Evolutionary conservation across 768 basidiomycete species (phyloP), one percentile per base, ranked within the genome.

Genomic region (Sporobolomyces pararoseus): DNA sequence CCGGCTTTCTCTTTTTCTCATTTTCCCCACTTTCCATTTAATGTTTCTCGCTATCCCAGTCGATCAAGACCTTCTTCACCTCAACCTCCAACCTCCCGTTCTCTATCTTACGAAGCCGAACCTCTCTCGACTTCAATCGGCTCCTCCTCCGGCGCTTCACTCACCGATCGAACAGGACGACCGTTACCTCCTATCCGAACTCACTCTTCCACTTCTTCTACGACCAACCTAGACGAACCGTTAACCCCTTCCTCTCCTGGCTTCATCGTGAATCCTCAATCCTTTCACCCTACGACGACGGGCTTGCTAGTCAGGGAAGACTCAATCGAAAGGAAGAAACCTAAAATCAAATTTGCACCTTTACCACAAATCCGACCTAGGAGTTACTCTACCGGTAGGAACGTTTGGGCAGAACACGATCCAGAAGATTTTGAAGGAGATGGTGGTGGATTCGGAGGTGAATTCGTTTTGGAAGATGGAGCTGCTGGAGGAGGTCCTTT

Each of bases 291-390:
- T 16, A 23, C 0, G 27, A 12, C 31, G 37, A 25, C n/a, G n/a
- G n/a, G n/a, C n/a, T n/a, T n/a, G n/a, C n/a, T n/a, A n/a, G n/a
- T n/a, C 7, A 17, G 29, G 58, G 10, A 44, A 12, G 21, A 53
- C 10, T 32, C n/a, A 0, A 21, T 37, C 29, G 51, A 47, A n/a
- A 0, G 50, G n/a, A 31, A 53, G 12, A 51, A 61, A 42, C 39
- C 44, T 21, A 63, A 34, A 57, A 74, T 74, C 49, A 69, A 69
- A 1, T 74, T 74, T 37, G 73, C 73, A 3, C 73, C 73, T 5
- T 44, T 71, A 10, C 73, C 73, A 16, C 69, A 70, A 35, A 68
- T 71, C 46, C 54, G 67, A 14, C 72, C 61, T 5, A 50, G 72
- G 42, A 37, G 54, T 34, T 73, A 73, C 65, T 58, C 53, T n/a